Evolutionary conservation across 306 rosid genomes (phyloP).

Genomic region (Malus domestica): DNA sequence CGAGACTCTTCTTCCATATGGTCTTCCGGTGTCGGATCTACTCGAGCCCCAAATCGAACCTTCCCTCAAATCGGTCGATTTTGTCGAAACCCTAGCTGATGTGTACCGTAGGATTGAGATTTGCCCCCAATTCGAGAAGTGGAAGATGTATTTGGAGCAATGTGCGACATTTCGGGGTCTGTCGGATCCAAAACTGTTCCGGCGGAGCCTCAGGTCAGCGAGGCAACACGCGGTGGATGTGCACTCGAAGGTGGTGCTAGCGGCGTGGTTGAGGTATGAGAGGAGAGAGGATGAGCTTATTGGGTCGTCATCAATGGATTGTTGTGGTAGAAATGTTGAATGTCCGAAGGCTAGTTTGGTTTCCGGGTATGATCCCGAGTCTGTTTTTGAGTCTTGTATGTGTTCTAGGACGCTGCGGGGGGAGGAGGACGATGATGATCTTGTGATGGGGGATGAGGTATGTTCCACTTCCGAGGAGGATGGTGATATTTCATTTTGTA

Average conservation of each 20-base stretch:
- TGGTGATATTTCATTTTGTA: conserved; percentile 54
- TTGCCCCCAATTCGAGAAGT: conserved; percentile 45
- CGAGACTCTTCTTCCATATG: conserved; percentile 55
- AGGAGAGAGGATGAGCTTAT: conserved; percentile 75
- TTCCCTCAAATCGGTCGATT: conserved; percentile 39
- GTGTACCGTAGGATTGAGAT: conserved; percentile 36
- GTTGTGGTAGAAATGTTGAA: conserved; percentile 61
- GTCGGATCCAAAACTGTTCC: conserved; percentile 54
- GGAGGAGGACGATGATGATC: neutral
- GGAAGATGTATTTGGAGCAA: conserved; percentile 51
- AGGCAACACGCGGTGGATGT: conserved; percentile 72
- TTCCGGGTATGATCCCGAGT: conserved; percentile 56
- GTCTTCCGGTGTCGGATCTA: conserved; percentile 53
- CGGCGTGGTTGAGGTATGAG: conserved; percentile 69
- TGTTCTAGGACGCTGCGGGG: conserved; percentile 21
- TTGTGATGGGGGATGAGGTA: conserved; percentile 22
- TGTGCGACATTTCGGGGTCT: conserved; percentile 44
- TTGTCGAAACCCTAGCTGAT: conserved; percentile 37
- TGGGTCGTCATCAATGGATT: conserved; percentile 53
- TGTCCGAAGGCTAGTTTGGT: conserved; percentile 63
- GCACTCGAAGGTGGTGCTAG: conserved; percentile 59
- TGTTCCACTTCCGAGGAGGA: conserved; percentile 59
- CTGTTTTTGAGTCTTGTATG: conserved; percentile 46
- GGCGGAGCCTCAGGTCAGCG: conserved; percentile 61
- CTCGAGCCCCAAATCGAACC: conserved; percentile 61